phyloP scores from a whole-genome alignment of 208 protist species.

The Wallacemonas sp. region DNA sequence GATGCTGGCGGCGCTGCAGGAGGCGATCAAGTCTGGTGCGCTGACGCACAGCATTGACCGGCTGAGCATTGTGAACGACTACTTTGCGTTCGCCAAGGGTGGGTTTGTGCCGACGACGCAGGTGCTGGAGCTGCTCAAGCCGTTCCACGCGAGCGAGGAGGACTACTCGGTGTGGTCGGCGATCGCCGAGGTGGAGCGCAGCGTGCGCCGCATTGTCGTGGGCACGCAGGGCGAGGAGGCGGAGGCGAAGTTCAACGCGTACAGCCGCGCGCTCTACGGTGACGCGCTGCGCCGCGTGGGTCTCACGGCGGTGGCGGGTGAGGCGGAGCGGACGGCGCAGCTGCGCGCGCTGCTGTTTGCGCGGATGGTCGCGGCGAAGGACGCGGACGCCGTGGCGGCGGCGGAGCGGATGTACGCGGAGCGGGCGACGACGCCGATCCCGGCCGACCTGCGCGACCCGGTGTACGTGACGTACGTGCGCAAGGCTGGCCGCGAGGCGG shows the following conservation, averaged over 20 bases:
- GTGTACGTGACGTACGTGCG: conserved; percentile 46
- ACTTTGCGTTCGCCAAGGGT: conserved; percentile 62
- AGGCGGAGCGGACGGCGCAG: conserved; percentile 41
- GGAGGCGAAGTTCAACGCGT: conserved; percentile 42
- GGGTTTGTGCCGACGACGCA: conserved; percentile 46
- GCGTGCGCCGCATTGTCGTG: conserved; percentile 47
- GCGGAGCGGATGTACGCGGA: conserved; percentile 44
- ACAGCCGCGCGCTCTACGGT: conserved; percentile 51
- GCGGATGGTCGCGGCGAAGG: conserved; percentile 36
- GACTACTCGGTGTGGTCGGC: conserved; percentile 23
- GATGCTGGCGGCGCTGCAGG: conserved; percentile 39
- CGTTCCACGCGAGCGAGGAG: conserved; percentile 28
- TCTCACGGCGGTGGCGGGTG: conserved; percentile 16
- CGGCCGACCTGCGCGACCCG: conserved; percentile 37
- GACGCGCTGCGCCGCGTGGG: conserved; percentile 35
- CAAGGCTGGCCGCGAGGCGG: conserved; percentile 31
- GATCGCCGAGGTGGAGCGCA: conserved; percentile 46
- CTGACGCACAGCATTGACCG: conserved; percentile 58
- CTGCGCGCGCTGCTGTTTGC: conserved; percentile 50
- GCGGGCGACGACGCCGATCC: conserved; percentile 45
- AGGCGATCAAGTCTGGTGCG: conserved; percentile 43
- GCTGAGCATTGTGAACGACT: conserved; percentile 62
- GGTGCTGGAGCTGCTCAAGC: conserved; percentile 42
- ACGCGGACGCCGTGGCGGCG: conserved; percentile 27
- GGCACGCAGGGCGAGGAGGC: conserved; percentile 29